Base-by-base conservation (phyloP, 306 rosid species). In the Argentina anserina region DNA sequence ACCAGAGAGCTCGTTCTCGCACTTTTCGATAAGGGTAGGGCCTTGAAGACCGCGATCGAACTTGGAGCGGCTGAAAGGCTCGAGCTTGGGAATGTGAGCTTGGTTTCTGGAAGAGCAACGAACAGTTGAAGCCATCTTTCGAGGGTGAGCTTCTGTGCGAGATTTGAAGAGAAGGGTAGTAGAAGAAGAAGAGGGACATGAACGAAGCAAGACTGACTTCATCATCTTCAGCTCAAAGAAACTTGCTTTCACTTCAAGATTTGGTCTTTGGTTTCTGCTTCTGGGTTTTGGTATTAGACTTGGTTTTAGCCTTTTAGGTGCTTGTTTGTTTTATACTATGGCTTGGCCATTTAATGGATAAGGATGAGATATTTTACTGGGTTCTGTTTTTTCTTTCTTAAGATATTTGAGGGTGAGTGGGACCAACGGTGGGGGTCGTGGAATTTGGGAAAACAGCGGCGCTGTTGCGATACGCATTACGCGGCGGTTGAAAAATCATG, bases 21-120 rank as follows among this genome's bases (percentile, higher is more conserved):
- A 74, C 78, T 93, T 93, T 72, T 93, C 81, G 25, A 93, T 85
- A 74, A 90, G 43, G 62, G 97, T 92, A 31, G 93, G 98, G 23
- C 86, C 96, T 65, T 71, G 88, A 23, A 86, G 42, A 78, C 15
- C 73, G 63, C 98, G 88, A 1, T 91, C 91, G 14, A 86, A 43
- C 81, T 80, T 87, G 61, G 87, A 40, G 65, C 96, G 87, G 88
- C 90, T 87, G 81, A 93, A 93, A 29, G 98, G 97, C 83, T 88
- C 80, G 41, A 87, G 97, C 83, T 93, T 93, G 0, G 98, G 98
- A 65, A 93, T 85, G 46, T 21, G 68, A 65, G 89, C 49, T 3
- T 82, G 81, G 82, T 23, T 86, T 65, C 86, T 87, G 20, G 96
- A 89, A 4, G 90, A 82, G 71, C 84, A 89, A 69, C 75, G 77